phyloP scores from a whole-genome alignment of 2,329 filamentous ascomycete species.

The Lecanoromycetidae sp. region DNA sequence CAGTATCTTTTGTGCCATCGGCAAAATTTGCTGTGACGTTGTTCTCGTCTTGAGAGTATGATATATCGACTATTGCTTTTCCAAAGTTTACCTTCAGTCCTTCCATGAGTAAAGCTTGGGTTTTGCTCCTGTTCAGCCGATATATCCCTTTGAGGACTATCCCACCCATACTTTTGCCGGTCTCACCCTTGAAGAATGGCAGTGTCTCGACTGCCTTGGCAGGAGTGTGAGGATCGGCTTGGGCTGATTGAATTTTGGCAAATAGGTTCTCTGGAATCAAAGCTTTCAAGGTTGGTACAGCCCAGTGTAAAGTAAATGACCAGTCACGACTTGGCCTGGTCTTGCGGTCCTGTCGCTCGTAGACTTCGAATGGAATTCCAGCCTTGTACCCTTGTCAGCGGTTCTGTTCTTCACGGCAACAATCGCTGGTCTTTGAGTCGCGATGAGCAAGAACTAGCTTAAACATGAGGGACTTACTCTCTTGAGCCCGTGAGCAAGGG shows the following conservation, averaged over 20 bases:
- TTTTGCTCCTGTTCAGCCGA: constrained; percentile 9
- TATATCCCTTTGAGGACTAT: constrained; percentile 7
- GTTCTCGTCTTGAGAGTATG: constrained; percentile 3
- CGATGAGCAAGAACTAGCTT: too few species aligned
- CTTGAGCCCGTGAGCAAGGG: too few species aligned
- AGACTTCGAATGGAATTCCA: too few species aligned
- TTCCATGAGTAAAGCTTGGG: constrained; percentile 9
- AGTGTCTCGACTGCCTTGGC: constrained; percentile 5
- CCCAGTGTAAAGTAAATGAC: constrained; percentile 19
- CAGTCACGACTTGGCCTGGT: too few species aligned
- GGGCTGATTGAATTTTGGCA: constrained; percentile 3
- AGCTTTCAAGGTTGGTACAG: constrained; percentile 1
- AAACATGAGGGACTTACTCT: too few species aligned
- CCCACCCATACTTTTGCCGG: constrained; percentile 13
- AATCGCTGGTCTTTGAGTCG: too few species aligned
- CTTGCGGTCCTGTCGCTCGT: too few species aligned
- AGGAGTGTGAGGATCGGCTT: constrained; percentile 11
- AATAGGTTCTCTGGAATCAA: constrained; percentile 16
- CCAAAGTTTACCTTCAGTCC: not conserved
- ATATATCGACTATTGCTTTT: constrained; percentile 4
- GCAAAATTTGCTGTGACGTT: constrained; percentile 12
- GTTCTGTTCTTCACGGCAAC: too few species aligned
- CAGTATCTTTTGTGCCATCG: constrained; percentile 9
- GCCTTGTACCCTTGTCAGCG: too few species aligned
- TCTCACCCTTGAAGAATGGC: constrained; percentile 18